Conservation (phyloP, 169 alveolate species). For the Theileria luwenshuni region DNA sequence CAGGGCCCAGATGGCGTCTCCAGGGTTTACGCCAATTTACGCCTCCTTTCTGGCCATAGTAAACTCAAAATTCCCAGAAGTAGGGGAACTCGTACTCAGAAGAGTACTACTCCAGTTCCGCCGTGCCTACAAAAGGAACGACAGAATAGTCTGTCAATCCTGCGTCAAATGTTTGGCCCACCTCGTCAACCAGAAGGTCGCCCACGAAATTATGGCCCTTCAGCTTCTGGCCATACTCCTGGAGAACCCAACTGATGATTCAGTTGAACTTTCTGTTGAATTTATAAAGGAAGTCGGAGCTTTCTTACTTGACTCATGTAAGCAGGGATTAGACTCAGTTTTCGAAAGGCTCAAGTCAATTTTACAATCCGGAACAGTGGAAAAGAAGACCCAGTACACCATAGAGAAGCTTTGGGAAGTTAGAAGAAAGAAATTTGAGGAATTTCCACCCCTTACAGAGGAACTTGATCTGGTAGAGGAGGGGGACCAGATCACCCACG, state of each 20-base stretch:
- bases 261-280: slow-evolving; percentile 93
- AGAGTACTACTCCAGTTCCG: slow-evolving; percentile 92
- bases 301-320: slow-evolving; percentile 89
- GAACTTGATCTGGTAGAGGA: slow-evolving; percentile 96
- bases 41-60: slow-evolving; percentile 95
- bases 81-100: slow-evolving; percentile 92
- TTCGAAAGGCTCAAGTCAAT: slow-evolving; percentile 94
- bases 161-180: slow-evolving; percentile 96
- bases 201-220: slow-evolving; percentile 92
- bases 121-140: slow-evolving; percentile 89
- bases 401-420: slow-evolving; percentile 94
- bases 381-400: slow-evolving; percentile 93
- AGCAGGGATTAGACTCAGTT: slow-evolving; percentile 91
- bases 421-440: slow-evolving; percentile 89
- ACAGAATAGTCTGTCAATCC: slow-evolving; percentile 92
- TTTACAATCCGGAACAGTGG: slow-evolving; percentile 93
- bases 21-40: slow-evolving; percentile 94
- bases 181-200: slow-evolving; percentile 87
- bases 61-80: slow-evolving; percentile 97
- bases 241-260: slow-evolving; percentile 95
- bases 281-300: slow-evolving; percentile 93
- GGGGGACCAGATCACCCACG: slow-evolving; percentile 96
- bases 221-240: slow-evolving; percentile 91
- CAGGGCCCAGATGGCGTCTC: slow-evolving; percentile 98
- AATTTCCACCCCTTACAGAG: slow-evolving; percentile 82